phyloP scores from a whole-genome alignment of 495 filamentous ascomycete species.

The Penicillium bovifimosum region DNA sequence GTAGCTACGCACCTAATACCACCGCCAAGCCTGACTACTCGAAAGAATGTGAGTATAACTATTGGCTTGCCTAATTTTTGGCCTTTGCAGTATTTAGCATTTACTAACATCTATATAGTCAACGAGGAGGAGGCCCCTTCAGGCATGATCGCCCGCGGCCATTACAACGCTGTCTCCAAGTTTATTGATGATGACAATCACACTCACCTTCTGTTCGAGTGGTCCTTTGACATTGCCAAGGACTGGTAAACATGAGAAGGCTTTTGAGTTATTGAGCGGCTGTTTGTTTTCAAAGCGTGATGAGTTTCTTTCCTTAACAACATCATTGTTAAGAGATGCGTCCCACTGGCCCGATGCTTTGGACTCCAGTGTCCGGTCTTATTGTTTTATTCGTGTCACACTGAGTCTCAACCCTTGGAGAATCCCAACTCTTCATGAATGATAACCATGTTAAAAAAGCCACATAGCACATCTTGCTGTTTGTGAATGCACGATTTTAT shows the following conservation, averaged over 20 bases:
- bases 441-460: conserved; percentile 14
- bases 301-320: conserved; percentile 29
- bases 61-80: background rate
- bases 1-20: conserved; percentile 87
- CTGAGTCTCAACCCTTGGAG: conserved; percentile 3
- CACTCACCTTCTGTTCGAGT: conserved; percentile 81
- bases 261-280: conserved; percentile 27
- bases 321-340: conserved; percentile 21
- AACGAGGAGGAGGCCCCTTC: conserved; percentile 81
- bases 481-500: conserved; percentile 25
- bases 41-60: conserved; percentile 83
- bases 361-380: conserved; percentile 17
- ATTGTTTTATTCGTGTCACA: conserved; percentile 13
- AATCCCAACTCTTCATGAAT: conserved; percentile 4
- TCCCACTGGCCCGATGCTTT: conserved; percentile 9
- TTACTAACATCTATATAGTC: conserved; percentile 50
- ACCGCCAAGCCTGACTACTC: conserved; percentile 73
- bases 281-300: conserved; percentile 28
- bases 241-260: conserved; percentile 57
- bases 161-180: conserved; percentile 77
- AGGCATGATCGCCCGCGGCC: conserved; percentile 79
- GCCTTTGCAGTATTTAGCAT: background rate
- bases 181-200: conserved; percentile 92
- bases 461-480: conserved; percentile 15
- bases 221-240: conserved; percentile 92